Percentiles rank a stretch among this genome's conserved stretches.
Conservation (phyloP, 2,329 filamentous ascomycete species). For the Aspergillus pseudonomiae region DNA sequence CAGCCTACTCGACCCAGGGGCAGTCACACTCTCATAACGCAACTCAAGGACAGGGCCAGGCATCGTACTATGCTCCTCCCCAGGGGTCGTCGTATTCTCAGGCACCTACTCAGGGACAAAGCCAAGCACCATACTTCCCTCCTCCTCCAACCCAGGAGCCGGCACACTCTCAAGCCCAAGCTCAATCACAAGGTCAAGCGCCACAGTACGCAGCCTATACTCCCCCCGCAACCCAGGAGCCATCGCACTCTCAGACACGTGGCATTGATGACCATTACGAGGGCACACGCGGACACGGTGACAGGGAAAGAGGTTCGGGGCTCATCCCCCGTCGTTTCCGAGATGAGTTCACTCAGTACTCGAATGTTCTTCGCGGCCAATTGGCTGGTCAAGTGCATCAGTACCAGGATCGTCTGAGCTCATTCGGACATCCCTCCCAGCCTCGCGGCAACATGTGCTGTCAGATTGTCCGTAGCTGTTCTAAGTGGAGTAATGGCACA, state of each 20-base stretch:
- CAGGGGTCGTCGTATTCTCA: neutral
- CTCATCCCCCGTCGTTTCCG: conserved; percentile 39
- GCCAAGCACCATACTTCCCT: neutral
- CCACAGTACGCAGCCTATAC: conserved; percentile 41
- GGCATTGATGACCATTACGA: conserved; percentile 39
- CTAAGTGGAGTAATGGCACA: conserved; percentile 97
- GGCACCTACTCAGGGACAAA: neutral
- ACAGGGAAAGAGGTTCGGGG: conserved; percentile 31
- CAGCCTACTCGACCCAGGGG: too few species aligned
- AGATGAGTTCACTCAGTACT: conserved; percentile 42
- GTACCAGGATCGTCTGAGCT: conserved; percentile 44
- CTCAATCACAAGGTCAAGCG: conserved; percentile 30
- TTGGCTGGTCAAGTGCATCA: conserved; percentile 48
- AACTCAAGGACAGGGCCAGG: too few species aligned
- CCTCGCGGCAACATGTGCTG: conserved; percentile 41
- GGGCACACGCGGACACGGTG: conserved; percentile 37
- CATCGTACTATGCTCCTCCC: neutral
- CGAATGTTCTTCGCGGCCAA: conserved; percentile 42
- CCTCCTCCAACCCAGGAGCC: neutral
- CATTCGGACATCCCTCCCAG: conserved; percentile 28
- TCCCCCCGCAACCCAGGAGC: conserved; percentile 42
- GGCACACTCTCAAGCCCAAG: neutral
- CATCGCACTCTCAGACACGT: conserved; percentile 35
- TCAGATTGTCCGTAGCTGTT: conserved; percentile 70
- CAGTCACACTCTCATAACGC: too few species aligned